Evolutionary conservation across 2,329 filamentous ascomycete species (phyloP), one percentile per base, ranked within the genome.

Genomic region (Fusarium robinianum): DNA sequence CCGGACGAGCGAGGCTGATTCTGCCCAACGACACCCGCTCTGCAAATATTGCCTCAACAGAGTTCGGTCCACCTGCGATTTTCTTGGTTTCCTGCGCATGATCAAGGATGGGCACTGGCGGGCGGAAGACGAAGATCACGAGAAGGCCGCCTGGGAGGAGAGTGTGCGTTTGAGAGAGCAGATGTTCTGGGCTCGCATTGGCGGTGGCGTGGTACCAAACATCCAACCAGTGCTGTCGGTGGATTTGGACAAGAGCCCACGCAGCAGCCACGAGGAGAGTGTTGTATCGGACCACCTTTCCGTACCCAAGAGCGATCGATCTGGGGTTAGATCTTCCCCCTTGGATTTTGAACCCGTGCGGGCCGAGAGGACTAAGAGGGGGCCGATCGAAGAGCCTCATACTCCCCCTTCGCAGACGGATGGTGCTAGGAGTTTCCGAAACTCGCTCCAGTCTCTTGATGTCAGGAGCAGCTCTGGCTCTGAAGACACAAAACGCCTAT

Each of bases 141-240:
- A 95, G 68, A 89, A 87, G 63, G 81, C 83, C 18, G 90, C 90
- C 0, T 99, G 94, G 94, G 92, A 97, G 64, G 94, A 99, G 72
- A 90, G 90, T 44, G 87, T 96, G 8, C 82, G 87, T 19, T 70
- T 97, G 33, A 79, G 94, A 36, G 94, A 99, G 67, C 85, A 92
- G 58, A 96, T 99, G 87, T 99, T 99, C 66, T 99, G 94, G 94
- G 83, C 88, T 36, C 81, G 94, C 41, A 83, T 99, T 38, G 92
- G 92, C 17, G 94, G 91, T 18, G 94, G 94, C 10, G 90, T 99
- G 3, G 72, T 97, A 9, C 94, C 92, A 2, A 74, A 79, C 8
- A 59, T 61, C 8, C 69, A 69, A 16, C 51, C 40, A 5, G 42
- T 61, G n/a, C 48, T 58, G 2, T 49, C 59, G 6, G 35, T 55